Percentiles rank a stretch among this genome's conserved stretches.
Conservation (phyloP, 129 eudicot genomes). For the Artemisia argyi region DNA sequence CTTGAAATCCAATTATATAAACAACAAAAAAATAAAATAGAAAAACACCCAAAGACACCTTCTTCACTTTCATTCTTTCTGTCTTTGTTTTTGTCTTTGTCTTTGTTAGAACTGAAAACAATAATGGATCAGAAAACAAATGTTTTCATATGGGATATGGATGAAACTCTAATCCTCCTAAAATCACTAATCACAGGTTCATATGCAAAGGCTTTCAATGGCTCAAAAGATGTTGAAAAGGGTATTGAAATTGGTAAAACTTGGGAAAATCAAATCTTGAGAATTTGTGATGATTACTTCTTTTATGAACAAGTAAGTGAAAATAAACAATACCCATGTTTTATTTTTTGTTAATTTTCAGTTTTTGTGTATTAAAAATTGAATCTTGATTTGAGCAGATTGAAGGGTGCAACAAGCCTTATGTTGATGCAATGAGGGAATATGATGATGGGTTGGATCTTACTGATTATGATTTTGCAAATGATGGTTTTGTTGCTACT, state of each 20-base stretch:
- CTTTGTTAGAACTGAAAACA: background rate
- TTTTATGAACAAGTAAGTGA: slow-evolving; percentile 78
- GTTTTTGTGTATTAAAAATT: background rate
- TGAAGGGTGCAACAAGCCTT: slow-evolving; percentile 79
- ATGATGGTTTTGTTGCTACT: slow-evolving; percentile 57
- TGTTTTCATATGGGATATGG: slow-evolving; percentile 97
- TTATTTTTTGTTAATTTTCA: slow-evolving; percentile 1
- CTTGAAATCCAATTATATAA: too few species aligned
- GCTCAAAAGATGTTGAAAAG: slow-evolving; percentile 72
- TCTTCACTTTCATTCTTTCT: slow-evolving; percentile 17
- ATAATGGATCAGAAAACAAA: slow-evolving; percentile 55
- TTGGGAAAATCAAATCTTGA: slow-evolving; percentile 90
- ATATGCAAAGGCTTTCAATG: slow-evolving; percentile 69
- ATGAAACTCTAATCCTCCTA: slow-evolving; percentile 88
- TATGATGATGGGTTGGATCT: slow-evolving; percentile 85
- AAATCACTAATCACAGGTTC: slow-evolving; percentile 81
- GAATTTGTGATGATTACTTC: slow-evolving; percentile 78
- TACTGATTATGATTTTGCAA: slow-evolving; percentile 67
- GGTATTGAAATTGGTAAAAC: slow-evolving; percentile 72
- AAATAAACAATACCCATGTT: background rate
- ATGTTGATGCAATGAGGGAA: slow-evolving; percentile 54
- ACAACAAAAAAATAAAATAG: too few species aligned
- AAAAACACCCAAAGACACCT: background rate
- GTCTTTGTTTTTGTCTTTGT: background rate
- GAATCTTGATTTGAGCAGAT: slow-evolving; percentile 45